Evolutionary conservation across 164 flowering plant species (phyloP), one percentile per base, ranked within the genome.

Genomic region (Aristolochia fimbriata): DNA sequence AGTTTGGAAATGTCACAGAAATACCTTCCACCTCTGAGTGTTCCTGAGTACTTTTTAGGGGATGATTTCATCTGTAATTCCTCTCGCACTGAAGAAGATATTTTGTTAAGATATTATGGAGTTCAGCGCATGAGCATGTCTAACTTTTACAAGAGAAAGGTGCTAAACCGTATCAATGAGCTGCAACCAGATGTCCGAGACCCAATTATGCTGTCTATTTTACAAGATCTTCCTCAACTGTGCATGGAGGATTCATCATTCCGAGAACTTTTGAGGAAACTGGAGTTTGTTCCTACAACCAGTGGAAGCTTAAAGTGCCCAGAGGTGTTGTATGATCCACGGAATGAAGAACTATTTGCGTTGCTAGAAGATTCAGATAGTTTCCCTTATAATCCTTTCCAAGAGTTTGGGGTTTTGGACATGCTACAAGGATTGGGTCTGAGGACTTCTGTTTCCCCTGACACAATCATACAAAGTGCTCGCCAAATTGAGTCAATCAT

Each of bases 381-480:
- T 73, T 93, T 87, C 62, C 98, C 98, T 7, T 68, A 50, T 75
- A 86, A 91, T 54, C 60, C 55, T 60, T 93, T 87, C 65, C 77
- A 71, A 74, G 88, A 86, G 67, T 60, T 83, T 23, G 71, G 59
- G 16, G 73, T 84, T 59, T 64, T 93, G 74, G 97, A 89, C 74
- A 86, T 89, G 81, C 80, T 89, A 22, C 88, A 74, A 65, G 81
- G 90, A 70, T 78, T 89, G 78, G 98, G 98, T 68, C 91, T 93
- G 33, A 81, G 75, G 74, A 83, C 88, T 62, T 73, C 78, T 56
- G 85, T 86, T 27, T 81, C 97, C 57, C 81, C 79, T 61, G 96
- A 86, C 65, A 72, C 97, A 17, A 70, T 93, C 45, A 55, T 89
- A 63, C 76, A 80, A 68, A 84, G 94, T 76, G 98, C 97, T 65